These are phyloP conservation scores for Colletotrichum spaethianum DNA, from an alignment of 2,329 filamentous ascomycete genomes.

Conservation along the genomic window DNA sequence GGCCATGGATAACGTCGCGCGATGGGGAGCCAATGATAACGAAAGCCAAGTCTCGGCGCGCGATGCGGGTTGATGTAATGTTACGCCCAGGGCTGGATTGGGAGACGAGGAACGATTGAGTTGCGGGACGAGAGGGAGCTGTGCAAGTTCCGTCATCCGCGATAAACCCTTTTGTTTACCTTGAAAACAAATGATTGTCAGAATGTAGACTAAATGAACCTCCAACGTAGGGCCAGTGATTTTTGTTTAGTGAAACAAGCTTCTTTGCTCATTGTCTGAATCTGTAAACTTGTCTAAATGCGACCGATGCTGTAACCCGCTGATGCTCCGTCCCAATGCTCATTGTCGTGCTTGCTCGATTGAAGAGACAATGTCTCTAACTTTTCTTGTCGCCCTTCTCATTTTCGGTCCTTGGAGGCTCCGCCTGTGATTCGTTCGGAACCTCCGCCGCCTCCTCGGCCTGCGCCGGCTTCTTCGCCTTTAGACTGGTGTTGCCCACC, in stretches of 20 bases:
- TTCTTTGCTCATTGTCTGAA: not conserved
- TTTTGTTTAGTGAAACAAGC: not conserved
- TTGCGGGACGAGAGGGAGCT: not conserved
- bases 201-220: not conserved
- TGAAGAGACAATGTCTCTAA: no score
- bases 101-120: not conserved
- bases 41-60: not conserved
- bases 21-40: not conserved
- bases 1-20: not conserved
- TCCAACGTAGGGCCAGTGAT: not conserved
- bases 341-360: not conserved
- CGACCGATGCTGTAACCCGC: not conserved
- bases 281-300: not conserved
- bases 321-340: not conserved
- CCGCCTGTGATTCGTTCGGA: no score
- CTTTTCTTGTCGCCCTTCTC: no score
- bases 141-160: not conserved
- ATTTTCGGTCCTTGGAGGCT: not conserved
- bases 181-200: no score
- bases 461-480: constrained; percentile 34
- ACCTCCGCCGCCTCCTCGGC: not conserved
- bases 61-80: constrained; percentile 28
- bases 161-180: not conserved
- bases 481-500: constrained; percentile 45
- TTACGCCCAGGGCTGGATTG: constrained; percentile 2